Evolutionary conservation across 192 early-diverging fungal species (phyloP).

Genomic region (Coemansia sp.): DNA sequence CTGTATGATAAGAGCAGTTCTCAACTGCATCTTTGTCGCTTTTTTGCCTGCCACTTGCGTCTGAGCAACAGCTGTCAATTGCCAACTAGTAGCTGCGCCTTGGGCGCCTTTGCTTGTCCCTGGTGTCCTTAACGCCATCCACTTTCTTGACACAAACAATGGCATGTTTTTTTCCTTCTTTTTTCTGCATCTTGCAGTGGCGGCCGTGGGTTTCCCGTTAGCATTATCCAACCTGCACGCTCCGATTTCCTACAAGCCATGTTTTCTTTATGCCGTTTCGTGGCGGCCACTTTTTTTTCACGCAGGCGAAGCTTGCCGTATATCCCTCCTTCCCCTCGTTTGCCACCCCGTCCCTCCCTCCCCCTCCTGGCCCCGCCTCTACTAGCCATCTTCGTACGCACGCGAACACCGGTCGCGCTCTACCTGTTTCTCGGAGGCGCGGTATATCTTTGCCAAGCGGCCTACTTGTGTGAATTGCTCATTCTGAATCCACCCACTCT

Average conservation of each 20-base stretch:
- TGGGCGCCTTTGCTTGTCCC: not conserved
- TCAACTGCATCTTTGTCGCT: not conserved
- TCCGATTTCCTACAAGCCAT: slow-evolving; percentile 21
- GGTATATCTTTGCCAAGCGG: not conserved
- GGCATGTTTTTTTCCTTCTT: not conserved
- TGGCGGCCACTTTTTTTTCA: not conserved
- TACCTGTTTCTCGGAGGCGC: not conserved
- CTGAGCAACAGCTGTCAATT: not conserved
- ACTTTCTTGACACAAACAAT: not conserved
- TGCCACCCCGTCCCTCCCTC: not conserved
- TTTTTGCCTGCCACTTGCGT: not conserved
- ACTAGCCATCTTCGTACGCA: not conserved
- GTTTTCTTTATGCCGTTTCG: not conserved
- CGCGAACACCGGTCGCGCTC: slow-evolving; percentile 3
- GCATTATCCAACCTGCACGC: not conserved
- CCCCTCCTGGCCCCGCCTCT: not conserved
- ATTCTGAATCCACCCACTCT: not conserved
- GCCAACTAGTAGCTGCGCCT: slow-evolving; percentile 4
- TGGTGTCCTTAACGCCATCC: not conserved
- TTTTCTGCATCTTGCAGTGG: not conserved
- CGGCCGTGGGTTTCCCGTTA: slow-evolving; percentile 7
- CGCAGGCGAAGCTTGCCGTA: not conserved
- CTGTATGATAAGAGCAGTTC: not conserved
- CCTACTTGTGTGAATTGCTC: not conserved
- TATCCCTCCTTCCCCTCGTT: not conserved